A percentile compares a stretch with the other conserved stretches of the same genome.
These are phyloP conservation scores for Ascochyta pisi DNA, from an alignment of 2,329 filamentous ascomycete species.

Conservation along the genomic window DNA sequence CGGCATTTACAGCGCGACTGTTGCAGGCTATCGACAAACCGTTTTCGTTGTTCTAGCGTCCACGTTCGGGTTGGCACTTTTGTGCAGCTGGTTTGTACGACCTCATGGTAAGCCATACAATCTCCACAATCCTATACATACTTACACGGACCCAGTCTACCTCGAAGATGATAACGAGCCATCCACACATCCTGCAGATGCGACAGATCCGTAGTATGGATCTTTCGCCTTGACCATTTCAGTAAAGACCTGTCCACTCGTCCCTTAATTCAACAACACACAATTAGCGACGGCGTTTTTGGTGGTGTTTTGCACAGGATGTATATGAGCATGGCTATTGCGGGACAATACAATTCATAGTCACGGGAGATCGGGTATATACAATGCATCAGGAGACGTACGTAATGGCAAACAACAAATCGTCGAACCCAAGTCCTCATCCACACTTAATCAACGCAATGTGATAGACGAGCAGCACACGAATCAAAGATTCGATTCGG, in stretches of 20 bases:
- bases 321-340: background rate
- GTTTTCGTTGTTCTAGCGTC: conserved; percentile 78
- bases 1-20: conserved; percentile 82
- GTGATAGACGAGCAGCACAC: no score
- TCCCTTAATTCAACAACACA: background rate
- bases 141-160: conserved; percentile 5
- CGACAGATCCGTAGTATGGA: conserved; percentile 4
- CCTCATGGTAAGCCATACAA: conserved; percentile 70
- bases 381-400: background rate
- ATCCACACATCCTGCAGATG: background rate
- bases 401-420: background rate
- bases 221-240: background rate
- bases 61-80: conserved; percentile 71
- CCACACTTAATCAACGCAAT: no score
- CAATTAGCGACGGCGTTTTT: background rate
- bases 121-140: background rate
- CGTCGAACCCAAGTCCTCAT: no score
- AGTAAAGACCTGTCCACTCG: background rate
- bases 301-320: background rate
- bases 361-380: background rate
- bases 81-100: conserved; percentile 73
- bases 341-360: background rate
- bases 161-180: conserved; percentile 10
- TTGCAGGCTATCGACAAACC: conserved; percentile 77
- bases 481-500: no score